Conservation (phyloP, 2,329 filamentous ascomycete species). For the Pseudogymnoascus sp. region DNA sequence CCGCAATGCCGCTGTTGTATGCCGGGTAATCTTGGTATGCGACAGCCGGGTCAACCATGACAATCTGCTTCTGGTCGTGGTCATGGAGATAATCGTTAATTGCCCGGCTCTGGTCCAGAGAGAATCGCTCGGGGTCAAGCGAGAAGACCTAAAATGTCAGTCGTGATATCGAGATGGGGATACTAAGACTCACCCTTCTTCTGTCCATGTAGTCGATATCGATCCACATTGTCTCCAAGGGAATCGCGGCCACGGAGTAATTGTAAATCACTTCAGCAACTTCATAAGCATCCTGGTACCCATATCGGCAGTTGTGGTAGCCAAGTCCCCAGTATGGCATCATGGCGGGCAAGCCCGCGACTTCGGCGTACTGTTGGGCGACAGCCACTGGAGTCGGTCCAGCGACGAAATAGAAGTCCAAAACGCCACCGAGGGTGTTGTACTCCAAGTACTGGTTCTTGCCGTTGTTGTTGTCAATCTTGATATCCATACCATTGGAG, state of each 20-base stretch:
- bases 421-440: slow-evolving; percentile 65
- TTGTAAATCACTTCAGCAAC: slow-evolving; percentile 61
- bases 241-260: slow-evolving; percentile 56
- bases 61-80: slow-evolving; percentile 59
- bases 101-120: slow-evolving; percentile 52
- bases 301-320: slow-evolving; percentile 56
- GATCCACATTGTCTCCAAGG: slow-evolving; percentile 62
- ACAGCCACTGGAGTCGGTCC: slow-evolving; percentile 51
- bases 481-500: slow-evolving; percentile 70
- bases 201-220: slow-evolving; percentile 54
- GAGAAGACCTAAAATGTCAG: slow-evolving; percentile 43
- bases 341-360: slow-evolving; percentile 50
- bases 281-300: slow-evolving; percentile 53
- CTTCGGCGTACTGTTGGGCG: slow-evolving; percentile 48
- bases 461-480: slow-evolving; percentile 53
- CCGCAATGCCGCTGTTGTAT: slow-evolving; percentile 43
- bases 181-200: slow-evolving; percentile 31
- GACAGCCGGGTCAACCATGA: slow-evolving; percentile 69
- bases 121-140: slow-evolving; percentile 55
- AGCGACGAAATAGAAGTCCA: slow-evolving; percentile 63
- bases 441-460: slow-evolving; percentile 65
- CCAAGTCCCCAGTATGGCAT: slow-evolving; percentile 58
- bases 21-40: slow-evolving; percentile 42
- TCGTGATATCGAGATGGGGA: background rate
- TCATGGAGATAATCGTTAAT: slow-evolving; percentile 58